Conservation (phyloP, 345 rosid species). For the Eucalyptus pauciflora region DNA sequence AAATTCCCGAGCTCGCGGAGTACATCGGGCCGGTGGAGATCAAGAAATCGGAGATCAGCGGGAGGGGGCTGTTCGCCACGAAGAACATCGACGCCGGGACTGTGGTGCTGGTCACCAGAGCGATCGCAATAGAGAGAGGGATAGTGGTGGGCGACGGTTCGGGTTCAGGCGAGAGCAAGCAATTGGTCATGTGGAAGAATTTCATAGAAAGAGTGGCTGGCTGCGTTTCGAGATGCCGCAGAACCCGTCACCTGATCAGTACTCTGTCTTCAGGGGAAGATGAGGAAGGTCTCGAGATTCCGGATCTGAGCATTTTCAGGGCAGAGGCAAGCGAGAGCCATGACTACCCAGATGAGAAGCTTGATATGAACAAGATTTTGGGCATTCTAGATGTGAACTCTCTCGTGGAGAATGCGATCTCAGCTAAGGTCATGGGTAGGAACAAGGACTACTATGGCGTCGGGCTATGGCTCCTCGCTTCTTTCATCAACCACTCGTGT, state of each 20-base stretch:
- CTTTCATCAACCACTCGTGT: slow-evolving; percentile 86
- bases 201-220: slow-evolving; percentile 45
- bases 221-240: slow-evolving; percentile 24
- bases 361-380: slow-evolving; percentile 35
- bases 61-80: slow-evolving; percentile 71
- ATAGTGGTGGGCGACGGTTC: slow-evolving; percentile 43
- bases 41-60: slow-evolving; percentile 52
- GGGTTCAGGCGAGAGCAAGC: slow-evolving; percentile 38
- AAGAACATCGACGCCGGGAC: slow-evolving; percentile 60
- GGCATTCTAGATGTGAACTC: slow-evolving; percentile 81
- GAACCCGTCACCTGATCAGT: slow-evolving; percentile 26
- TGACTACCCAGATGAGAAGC: background rate
- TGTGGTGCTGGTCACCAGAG: slow-evolving; percentile 53
- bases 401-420: slow-evolving; percentile 66
- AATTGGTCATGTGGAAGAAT: slow-evolving; percentile 81
- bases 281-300: slow-evolving; percentile 41
- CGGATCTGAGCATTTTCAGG: slow-evolving; percentile 45
- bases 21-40: slow-evolving; percentile 46
- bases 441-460: slow-evolving; percentile 68
- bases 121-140: slow-evolving; percentile 70
- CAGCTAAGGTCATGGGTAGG: slow-evolving; percentile 70
- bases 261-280: slow-evolving; percentile 48
- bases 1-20: slow-evolving; percentile 65
- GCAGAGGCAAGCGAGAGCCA: slow-evolving; percentile 23
- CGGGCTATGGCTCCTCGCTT: slow-evolving; percentile 67